These are phyloP conservation scores for Aureobasidium namibiae DNA, from an alignment of 2,329 filamentous ascomycete genomes.

Conservation along the genomic window DNA sequence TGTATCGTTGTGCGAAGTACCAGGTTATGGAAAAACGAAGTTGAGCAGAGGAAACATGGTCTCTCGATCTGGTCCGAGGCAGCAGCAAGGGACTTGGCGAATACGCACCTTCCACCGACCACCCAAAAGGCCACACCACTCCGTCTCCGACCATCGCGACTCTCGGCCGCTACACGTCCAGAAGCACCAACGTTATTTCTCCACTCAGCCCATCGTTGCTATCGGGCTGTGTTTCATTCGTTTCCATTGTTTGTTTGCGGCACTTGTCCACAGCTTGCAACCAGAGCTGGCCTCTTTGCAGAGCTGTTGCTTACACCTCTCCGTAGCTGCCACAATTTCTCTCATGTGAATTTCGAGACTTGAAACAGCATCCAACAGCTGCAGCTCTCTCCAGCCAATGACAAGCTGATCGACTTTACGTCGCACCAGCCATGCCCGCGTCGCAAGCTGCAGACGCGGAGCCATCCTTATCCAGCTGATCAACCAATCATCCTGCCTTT, in stretches of 20 bases:
- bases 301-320: neutral
- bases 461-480: neutral
- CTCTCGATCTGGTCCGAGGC: slow-evolving; percentile 2
- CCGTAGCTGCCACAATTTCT: neutral
- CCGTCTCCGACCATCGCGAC: neutral
- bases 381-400: slow-evolving; percentile 4
- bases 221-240: slow-evolving; percentile 6
- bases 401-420: slow-evolving; percentile 11
- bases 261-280: neutral
- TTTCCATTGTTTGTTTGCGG: slow-evolving; percentile 5
- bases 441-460: neutral
- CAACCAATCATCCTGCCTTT: slow-evolving; percentile 1
- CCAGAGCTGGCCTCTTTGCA: neutral
- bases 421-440: slow-evolving; percentile 9
- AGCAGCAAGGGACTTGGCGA: slow-evolving; percentile 12
- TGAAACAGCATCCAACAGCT: slow-evolving; percentile 8
- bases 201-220: slow-evolving; percentile 7
- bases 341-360: neutral
- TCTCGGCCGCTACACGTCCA: slow-evolving; percentile 2
- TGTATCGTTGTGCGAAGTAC: neutral
- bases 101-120: neutral
- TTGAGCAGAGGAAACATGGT: neutral
- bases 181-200: slow-evolving; percentile 11
- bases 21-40: neutral
- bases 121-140: neutral